phyloP scores from a whole-genome alignment of 257 asterid species.

The Ligustrum vulgare region DNA sequence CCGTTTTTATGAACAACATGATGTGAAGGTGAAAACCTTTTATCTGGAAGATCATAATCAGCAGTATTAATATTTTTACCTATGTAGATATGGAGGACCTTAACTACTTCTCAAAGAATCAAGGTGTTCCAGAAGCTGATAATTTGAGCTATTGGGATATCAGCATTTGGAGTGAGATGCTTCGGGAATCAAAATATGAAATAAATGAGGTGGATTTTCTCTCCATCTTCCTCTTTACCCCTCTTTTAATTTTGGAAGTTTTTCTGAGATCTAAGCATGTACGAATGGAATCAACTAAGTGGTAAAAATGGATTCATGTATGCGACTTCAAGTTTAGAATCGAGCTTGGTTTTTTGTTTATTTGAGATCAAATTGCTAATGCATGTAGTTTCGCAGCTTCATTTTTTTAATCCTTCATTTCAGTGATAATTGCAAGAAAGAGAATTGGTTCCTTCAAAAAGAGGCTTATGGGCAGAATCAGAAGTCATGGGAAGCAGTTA shows the following conservation, averaged over 20 bases:
- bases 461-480: constrained; percentile 79
- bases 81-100: constrained; percentile 84
- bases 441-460: constrained; percentile 91
- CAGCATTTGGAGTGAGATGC: constrained; percentile 94
- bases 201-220: constrained; percentile 69
- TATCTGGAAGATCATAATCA: constrained; percentile 13
- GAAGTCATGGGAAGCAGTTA: constrained; percentile 91
- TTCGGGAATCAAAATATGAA: constrained; percentile 88
- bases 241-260: too few relatives aligned
- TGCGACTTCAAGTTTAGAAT: neutral
- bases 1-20: neutral
- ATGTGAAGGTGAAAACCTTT: neutral
- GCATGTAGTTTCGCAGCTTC: constrained; percentile 13
- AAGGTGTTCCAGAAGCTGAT: constrained; percentile 89
- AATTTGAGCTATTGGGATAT: constrained; percentile 78
- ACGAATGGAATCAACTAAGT: neutral
- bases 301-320: neutral
- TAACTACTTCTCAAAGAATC: constrained; percentile 65
- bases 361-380: constrained; percentile 11
- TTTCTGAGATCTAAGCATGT: neutral
- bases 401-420: too few relatives aligned
- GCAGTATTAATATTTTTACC: constrained; percentile 19
- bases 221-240: constrained; percentile 6
- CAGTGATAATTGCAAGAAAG: too few relatives aligned
- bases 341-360: neutral